A percentile compares a stretch with the other conserved stretches of the same genome.
phyloP scores from a whole-genome alignment of 108 stramenopile genomes.

The Nannochloropsis gaditana region DNA sequence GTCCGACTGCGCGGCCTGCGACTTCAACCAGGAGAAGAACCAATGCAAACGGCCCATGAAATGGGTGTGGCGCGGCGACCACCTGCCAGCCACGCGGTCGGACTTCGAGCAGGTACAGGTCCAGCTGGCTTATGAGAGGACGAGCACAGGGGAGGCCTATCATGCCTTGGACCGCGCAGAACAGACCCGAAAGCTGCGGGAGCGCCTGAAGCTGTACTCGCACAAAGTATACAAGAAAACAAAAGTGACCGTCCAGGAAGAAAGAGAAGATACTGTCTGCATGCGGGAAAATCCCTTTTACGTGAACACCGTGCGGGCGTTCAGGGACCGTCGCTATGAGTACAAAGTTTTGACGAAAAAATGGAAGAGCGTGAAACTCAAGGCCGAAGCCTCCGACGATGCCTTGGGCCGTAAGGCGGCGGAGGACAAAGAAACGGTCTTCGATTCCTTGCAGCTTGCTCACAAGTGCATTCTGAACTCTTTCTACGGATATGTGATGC shows the following conservation, averaged over 20 bases:
- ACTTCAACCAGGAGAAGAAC: slow-evolving; percentile 87
- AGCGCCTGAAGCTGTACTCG: slow-evolving; percentile 80
- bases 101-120: background rate
- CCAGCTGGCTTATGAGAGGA: background rate
- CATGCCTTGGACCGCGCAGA: slow-evolving; percentile 48
- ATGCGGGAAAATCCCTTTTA: slow-evolving; percentile 99
- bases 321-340: slow-evolving; percentile 96
- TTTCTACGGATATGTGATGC: slow-evolving; percentile 99
- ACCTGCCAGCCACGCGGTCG: background rate
- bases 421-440: slow-evolving; percentile 80
- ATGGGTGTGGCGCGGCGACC: slow-evolving; percentile 88
- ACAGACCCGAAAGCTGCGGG: slow-evolving; percentile 68
- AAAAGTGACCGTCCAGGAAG: slow-evolving; percentile 88
- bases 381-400: slow-evolving; percentile 71
- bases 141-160: slow-evolving; percentile 15
- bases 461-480: slow-evolving; percentile 97
- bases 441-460: slow-evolving; percentile 97
- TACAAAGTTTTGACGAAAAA: slow-evolving; percentile 93
- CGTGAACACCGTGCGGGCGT: slow-evolving; percentile 94
- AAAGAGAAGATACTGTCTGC: slow-evolving; percentile 83
- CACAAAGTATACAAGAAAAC: slow-evolving; percentile 91
- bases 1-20: slow-evolving; percentile 89
- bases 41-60: slow-evolving; percentile 92
- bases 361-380: slow-evolving; percentile 68
- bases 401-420: slow-evolving; percentile 78